These are phyloP conservation scores for Glycine soja DNA, from an alignment of 306 rosid genomes.

Conservation along the genomic window DNA sequence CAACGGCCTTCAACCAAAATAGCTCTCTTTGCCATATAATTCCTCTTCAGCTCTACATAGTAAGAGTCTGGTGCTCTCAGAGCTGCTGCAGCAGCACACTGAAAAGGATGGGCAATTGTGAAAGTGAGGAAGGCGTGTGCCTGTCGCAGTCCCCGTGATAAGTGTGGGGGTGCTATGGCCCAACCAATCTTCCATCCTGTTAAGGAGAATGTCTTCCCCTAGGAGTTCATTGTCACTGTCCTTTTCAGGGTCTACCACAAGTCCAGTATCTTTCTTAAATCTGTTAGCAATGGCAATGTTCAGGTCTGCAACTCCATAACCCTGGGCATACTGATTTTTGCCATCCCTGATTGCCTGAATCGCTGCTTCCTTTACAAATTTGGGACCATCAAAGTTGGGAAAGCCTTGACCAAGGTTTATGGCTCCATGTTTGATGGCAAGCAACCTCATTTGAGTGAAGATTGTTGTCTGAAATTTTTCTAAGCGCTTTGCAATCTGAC, in stretches of 20 bases:
- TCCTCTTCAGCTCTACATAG: too few species aligned
- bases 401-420: conserved; percentile 92
- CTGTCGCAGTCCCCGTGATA: too few species aligned
- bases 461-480: conserved; percentile 94
- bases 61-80: too few species aligned
- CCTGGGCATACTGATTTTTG: conserved; percentile 89
- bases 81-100: too few species aligned
- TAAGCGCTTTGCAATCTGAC: conserved; percentile 83
- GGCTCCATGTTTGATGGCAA: conserved; percentile 81
- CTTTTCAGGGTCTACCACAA: conserved; percentile 75
- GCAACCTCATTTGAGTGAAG: conserved; percentile 89
- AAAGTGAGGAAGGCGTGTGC: too few species aligned
- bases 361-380: conserved; percentile 70
- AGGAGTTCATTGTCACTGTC: too few species aligned
- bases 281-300: conserved; percentile 80
- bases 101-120: too few species aligned
- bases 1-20: too few species aligned
- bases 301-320: conserved; percentile 77
- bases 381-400: conserved; percentile 63
- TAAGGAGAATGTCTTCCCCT: too few species aligned
- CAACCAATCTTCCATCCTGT: too few species aligned
- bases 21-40: too few species aligned
- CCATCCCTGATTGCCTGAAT: conserved; percentile 83
- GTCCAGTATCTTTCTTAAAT: conserved; percentile 77
- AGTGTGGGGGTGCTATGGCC: too few species aligned